Evolutionary conservation across 768 basidiomycete genomes (phyloP), one percentile per base, ranked within the genome.

Genomic region (Naematelia encephala): DNA sequence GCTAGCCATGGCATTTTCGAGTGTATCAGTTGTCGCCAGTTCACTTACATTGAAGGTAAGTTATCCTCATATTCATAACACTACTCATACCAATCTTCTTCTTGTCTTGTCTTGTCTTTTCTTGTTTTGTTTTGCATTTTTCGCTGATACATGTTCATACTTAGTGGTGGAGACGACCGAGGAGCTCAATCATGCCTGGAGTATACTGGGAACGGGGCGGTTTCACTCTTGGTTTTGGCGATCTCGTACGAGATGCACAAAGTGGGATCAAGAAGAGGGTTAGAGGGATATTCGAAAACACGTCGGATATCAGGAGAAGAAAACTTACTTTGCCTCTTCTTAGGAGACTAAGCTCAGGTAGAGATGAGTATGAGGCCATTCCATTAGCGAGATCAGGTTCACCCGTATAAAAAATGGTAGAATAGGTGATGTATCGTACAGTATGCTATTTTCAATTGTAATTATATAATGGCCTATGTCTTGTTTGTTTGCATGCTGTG

Each of bases 1-100:
- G n/a, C 91, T 87, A 2, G 93, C 93, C 25, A 99, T 99, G 96
- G 96, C 96, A 23, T 92, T 91, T 77, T 93, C 90, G 29, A 90
- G 88, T 67, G 94, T 98, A 34, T 92, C 90, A 65, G 96, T 99
- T 52, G 94, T 99, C 14, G 85, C 84, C 25, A 91, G 89, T 60
- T 92, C 90, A 59, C 79, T 98, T 73, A 84, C 88, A 47, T 81
- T 99, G 62, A 87, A 83, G 71, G 69, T 92, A 56, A 63, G 76
- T 60, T 11, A 19, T 34, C n/a, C 46, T 47, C 46, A 19, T 43
- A 43, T 11, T 43, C 39, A 43, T 11, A 47, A 5, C 46, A 8
- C 46, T 19, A 8, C 25, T 19, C 11, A 8, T 47, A 5, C 46
- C 25, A 10, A 8, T 21, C 46, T 21, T 26, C 11, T 47, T 47